A percentile compares a stretch with the other conserved stretches of the same genome.
phyloP scores from a whole-genome alignment of 345 rosid species.

The Pistacia vera region DNA sequence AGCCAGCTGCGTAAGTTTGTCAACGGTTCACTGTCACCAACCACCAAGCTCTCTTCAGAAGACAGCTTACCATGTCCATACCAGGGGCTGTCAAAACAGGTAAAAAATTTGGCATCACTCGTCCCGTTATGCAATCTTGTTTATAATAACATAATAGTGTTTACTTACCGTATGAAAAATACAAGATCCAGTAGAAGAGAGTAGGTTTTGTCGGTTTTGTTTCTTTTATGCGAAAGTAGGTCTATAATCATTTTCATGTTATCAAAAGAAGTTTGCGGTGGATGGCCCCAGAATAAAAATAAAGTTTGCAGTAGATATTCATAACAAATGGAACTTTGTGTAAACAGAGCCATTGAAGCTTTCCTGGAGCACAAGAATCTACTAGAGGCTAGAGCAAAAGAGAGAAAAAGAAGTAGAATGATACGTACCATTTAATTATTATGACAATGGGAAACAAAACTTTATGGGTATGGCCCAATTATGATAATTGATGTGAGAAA shows the following conservation, averaged over 20 bases:
- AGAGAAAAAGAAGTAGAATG: conserved; percentile 1
- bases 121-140: conserved; percentile 7
- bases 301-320: conserved; percentile 11
- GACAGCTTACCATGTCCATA: conserved; percentile 13
- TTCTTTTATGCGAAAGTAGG: conserved; percentile 22
- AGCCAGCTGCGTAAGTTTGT: conserved; percentile 27
- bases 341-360: conserved; percentile 14
- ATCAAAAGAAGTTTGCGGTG: conserved; percentile 21
- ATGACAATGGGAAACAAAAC: conserved; percentile 33
- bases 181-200: background rate
- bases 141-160: background rate
- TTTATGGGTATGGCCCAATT: conserved; percentile 46
- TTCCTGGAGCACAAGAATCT: conserved; percentile 13
- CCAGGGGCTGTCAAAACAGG: background rate
- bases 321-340: conserved; percentile 22
- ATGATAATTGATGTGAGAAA: conserved; percentile 22
- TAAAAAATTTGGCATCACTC: conserved; percentile 8
- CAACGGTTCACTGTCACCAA: conserved; percentile 30
- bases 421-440: conserved; percentile 9
- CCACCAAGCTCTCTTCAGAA: conserved; percentile 26
- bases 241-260: conserved; percentile 27
- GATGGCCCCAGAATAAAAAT: background rate
- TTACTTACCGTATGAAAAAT: conserved; percentile 11
- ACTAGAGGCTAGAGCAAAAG: background rate
- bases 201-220: background rate